Percentiles rank a stretch among this genome's conserved stretches.
Evolutionary conservation across 2,329 filamentous ascomycete species (phyloP).

Genomic region (Aspergillus quadricinctus): DNA sequence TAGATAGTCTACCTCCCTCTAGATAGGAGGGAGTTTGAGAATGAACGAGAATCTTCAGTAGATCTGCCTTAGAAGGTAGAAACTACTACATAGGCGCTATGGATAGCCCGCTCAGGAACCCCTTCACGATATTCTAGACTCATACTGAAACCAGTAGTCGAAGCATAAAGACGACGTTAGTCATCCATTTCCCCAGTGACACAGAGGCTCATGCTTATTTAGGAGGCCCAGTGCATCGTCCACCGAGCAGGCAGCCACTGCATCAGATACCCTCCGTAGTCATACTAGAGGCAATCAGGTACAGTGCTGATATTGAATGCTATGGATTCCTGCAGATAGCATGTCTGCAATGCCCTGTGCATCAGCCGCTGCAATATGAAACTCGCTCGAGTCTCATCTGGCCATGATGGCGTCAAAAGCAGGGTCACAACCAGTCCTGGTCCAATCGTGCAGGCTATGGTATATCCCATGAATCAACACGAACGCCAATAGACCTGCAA

Average conservation of each 20-base stretch:
- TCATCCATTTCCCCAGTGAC: too few species aligned
- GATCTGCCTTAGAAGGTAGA: neutral
- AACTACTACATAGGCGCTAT: neutral
- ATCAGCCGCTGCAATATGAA: neutral
- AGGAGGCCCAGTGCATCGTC: too few species aligned
- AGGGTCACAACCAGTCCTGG: neutral
- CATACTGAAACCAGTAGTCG: neutral
- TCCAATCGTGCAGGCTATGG: neutral
- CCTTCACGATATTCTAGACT: neutral
- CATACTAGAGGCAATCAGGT: neutral
- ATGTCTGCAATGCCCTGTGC: neutral
- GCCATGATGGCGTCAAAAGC: neutral
- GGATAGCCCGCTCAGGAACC: too few species aligned
- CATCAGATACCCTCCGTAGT: neutral
- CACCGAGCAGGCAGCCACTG: neutral
- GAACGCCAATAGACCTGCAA: neutral
- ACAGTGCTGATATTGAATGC: neutral
- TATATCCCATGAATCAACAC: neutral
- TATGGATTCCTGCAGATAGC: neutral
- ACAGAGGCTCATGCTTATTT: too few species aligned
- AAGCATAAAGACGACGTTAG: too few species aligned
- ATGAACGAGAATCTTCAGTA: neutral
- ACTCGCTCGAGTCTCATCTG: neutral
- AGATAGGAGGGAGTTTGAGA: too few species aligned
- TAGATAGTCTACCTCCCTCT: too few species aligned